Base-by-base conservation (phyloP, 768 basidiomycete genomes). In the Leucocoprinus leucothites region DNA sequence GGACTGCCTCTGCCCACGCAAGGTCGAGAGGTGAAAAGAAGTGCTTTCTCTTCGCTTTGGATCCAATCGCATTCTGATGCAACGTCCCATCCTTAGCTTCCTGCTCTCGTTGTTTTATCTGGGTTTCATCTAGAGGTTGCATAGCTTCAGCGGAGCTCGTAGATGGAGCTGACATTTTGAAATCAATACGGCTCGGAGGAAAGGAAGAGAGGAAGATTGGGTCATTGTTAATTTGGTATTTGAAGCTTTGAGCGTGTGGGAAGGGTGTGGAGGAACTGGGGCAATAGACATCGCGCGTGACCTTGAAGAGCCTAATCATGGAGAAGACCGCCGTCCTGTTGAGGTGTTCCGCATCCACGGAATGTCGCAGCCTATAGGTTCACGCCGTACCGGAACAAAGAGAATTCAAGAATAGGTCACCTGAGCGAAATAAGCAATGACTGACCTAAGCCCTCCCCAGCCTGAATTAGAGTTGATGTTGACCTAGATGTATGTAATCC, bases 1-100 rank as follows among this genome's bases (percentile, higher is more conserved):
- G 69, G 7, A 82, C 78, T 8, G 81, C 81, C 3, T 79, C 75
- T 3, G 81, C 79, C 38, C 73, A 72, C 0, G 65, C 58, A 18
- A 69, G 60, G 53, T 82, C 80, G n/a, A 82, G 64, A 8, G 74
- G 69, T 1, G 73, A 71, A 61, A 82, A 82, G 63, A 82, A 79
- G 49, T 75, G 64, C 46, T 74, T 76, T 63, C 78, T 70, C 53
- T 70, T 70, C 4, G 69, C 54, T 62, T 67, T 74, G 46, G 67
- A 63, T 0, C 72, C 71, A 16, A 78, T 62, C 55, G 67, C 66
- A 14, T 62, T 60, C 58, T 82, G 81, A 57, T 79, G 62, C 6
- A 64, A 65, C 0, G 75, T 79, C 14, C 80, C 81, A 8, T 67
- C 65, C 21, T 44, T 51, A 24, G 63, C 64, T 35, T 56, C 25